Percentiles rank a stretch among this genome's conserved stretches.
Conservation (phyloP, 768 basidiomycete species). For the Russula foetens region DNA sequence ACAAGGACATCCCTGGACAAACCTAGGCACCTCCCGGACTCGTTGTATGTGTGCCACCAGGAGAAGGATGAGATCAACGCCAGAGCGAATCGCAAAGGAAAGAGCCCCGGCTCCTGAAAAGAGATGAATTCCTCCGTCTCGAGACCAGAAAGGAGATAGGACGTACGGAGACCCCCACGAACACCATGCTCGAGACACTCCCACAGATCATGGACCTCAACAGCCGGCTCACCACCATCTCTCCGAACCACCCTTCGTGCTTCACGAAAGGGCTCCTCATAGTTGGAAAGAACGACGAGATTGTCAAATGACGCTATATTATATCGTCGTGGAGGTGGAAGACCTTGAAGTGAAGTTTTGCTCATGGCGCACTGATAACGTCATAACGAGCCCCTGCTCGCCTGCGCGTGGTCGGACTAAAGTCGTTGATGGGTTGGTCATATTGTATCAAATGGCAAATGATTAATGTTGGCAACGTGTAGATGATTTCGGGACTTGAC, state of each 20-base stretch:
- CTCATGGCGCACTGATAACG: background rate
- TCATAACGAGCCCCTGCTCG: no score
- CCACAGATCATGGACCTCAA: conserved; percentile 51
- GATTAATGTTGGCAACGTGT: no score
- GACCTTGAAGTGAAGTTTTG: conserved; percentile 32
- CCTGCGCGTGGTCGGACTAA: background rate
- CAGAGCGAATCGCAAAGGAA: conserved; percentile 75
- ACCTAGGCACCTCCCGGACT: conserved; percentile 35
- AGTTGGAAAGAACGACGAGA: conserved; percentile 75
- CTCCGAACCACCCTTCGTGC: conserved; percentile 80
- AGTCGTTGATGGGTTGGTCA: background rate
- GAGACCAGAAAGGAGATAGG: background rate
- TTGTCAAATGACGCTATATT: conserved; percentile 78
- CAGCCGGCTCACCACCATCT: conserved; percentile 70
- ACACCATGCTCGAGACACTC: conserved; percentile 66
- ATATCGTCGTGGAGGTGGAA: conserved; percentile 40
- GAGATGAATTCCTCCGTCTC: background rate
- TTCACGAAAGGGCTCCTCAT: conserved; percentile 63
- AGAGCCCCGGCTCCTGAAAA: conserved; percentile 66
- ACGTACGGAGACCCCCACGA: conserved; percentile 64
- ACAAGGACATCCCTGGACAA: background rate
- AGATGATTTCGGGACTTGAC: no score
- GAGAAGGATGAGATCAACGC: conserved; percentile 73
- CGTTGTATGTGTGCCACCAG: conserved; percentile 65
- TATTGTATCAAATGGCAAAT: no score